Evolutionary conservation across 345 rosid genomes (phyloP).

Genomic region (Corchorus capsularis): DNA sequence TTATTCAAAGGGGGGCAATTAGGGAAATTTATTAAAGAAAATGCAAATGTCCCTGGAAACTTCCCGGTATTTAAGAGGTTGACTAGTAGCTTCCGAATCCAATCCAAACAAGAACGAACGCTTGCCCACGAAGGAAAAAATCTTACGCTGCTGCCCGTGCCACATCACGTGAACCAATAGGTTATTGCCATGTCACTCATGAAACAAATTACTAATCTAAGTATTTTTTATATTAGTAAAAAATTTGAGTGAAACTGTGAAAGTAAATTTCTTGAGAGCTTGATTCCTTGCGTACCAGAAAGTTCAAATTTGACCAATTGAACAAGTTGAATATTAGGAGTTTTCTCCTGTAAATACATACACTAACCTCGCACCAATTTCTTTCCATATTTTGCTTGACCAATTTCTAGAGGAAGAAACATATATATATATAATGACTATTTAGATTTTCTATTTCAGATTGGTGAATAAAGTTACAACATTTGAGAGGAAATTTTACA

Average conservation of each 20-base stretch:
- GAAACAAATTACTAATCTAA: background rate
- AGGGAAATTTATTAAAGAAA: background rate
- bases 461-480: background rate
- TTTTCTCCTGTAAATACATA: background rate
- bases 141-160: background rate
- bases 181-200: background rate
- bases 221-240: too few species aligned
- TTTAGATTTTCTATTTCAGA: background rate
- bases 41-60: background rate
- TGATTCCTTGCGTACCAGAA: background rate
- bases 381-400: background rate
- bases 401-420: background rate
- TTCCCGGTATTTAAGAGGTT: background rate
- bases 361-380: too few species aligned
- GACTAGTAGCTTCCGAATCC: background rate
- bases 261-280: background rate
- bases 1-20: background rate
- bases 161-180: slow-evolving; percentile 10
- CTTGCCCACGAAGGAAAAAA: background rate
- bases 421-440: background rate
- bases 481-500: too few species aligned
- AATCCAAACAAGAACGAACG: background rate
- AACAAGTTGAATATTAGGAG: background rate
- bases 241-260: too few species aligned
- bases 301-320: background rate